Percentiles rank a stretch among this genome's conserved stretches.
phyloP scores from a whole-genome alignment of 805 yeast species.

The Metschnikowia lochheadii region DNA sequence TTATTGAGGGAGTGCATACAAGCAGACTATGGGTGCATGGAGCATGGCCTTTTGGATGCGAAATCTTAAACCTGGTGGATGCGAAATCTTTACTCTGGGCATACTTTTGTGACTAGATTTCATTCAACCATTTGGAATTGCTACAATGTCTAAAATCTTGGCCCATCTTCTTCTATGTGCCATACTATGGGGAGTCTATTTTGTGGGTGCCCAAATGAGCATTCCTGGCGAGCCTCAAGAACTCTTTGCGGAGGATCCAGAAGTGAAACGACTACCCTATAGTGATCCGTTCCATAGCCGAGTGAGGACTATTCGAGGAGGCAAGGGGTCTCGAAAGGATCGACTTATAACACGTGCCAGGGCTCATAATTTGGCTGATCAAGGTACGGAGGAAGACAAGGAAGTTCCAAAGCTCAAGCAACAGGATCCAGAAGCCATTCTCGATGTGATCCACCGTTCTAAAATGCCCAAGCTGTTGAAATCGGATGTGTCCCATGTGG shows the following conservation, averaged over 20 bases:
- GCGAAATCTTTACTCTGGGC: neutral
- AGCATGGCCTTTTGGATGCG: neutral
- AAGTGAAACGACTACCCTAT: neutral
- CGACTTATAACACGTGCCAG: neutral
- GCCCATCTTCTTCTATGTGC: neutral
- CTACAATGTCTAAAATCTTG: neutral
- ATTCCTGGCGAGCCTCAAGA: neutral
- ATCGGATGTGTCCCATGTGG: conserved; percentile 1
- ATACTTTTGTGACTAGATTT: neutral
- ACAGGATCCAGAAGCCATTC: neutral
- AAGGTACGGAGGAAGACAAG: neutral
- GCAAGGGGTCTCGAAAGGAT: neutral
- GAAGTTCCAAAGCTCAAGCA: neutral
- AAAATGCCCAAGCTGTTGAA: neutral
- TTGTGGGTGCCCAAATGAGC: neutral
- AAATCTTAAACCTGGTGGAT: neutral
- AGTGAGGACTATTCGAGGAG: neutral
- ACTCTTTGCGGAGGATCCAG: neutral
- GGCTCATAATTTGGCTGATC: neutral
- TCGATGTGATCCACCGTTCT: neutral
- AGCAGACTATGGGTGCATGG: neutral
- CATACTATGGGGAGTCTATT: neutral
- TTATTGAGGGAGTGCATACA: neutral
- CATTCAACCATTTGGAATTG: neutral
- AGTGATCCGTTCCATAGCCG: neutral